Conservation (phyloP, 2,329 filamentous ascomycete species). For the Beauveria sp. region DNA sequence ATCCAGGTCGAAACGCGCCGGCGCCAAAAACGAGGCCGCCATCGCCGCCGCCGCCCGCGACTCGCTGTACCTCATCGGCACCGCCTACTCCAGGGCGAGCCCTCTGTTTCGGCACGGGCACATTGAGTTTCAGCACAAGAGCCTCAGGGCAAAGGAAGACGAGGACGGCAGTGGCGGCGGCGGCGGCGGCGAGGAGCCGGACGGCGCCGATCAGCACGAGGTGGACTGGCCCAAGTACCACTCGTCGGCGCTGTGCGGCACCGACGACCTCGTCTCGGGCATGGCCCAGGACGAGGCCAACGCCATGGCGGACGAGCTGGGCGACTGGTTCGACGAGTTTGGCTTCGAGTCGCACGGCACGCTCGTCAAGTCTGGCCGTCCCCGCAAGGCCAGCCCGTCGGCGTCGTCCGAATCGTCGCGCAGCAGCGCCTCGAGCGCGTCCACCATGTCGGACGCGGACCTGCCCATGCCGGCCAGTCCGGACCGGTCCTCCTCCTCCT, state of each 20-base stretch:
- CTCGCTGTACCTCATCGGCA: constrained; percentile 7
- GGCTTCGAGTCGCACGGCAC: constrained; percentile 37
- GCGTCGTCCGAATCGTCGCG: constrained; percentile 11
- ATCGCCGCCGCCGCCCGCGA: neutral
- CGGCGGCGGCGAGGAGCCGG: neutral
- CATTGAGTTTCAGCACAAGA: constrained; percentile 7
- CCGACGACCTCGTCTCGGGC: constrained; percentile 43
- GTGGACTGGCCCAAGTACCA: constrained; percentile 60
- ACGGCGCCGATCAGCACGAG: constrained; percentile 24
- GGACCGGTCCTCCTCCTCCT: constrained; percentile 6
- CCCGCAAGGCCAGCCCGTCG: constrained; percentile 1
- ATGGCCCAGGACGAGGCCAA: constrained; percentile 36
- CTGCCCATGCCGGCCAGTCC: constrained; percentile 10
- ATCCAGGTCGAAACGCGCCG: constrained; percentile 12
- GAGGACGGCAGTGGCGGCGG: neutral
- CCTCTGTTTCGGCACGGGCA: constrained; percentile 9
- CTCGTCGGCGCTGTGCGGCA: constrained; percentile 53
- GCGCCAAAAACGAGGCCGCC: neutral
- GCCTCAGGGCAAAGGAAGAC: neutral
- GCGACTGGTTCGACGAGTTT: constrained; percentile 44
- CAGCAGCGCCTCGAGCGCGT: constrained; percentile 7
- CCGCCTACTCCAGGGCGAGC: constrained; percentile 6
- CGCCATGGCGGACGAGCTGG: constrained; percentile 35
- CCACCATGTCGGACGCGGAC: constrained; percentile 6
- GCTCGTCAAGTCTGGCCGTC: constrained; percentile 23